Evolutionary conservation across 192 early-diverging fungal genomes (phyloP).

Genomic region (Coemansia sp.): DNA sequence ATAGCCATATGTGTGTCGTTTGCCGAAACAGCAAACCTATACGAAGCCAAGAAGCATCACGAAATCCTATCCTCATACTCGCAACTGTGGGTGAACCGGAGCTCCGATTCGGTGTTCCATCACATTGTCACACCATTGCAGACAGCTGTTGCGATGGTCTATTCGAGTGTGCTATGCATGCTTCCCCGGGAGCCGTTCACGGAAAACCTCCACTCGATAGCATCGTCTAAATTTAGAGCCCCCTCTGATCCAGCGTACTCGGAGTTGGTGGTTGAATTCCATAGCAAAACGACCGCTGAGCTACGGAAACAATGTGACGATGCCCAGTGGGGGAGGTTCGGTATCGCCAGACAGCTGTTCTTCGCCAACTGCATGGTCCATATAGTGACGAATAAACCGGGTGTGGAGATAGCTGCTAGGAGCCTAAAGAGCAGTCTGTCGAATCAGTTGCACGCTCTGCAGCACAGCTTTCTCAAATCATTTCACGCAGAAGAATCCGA

Average conservation of each 20-base stretch:
- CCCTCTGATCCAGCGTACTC: constrained; percentile 5
- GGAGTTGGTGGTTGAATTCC: not conserved
- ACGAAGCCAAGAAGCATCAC: constrained; percentile 6
- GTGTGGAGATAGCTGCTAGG: too few species aligned
- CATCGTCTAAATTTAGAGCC: constrained; percentile 25
- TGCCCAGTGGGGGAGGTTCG: not conserved
- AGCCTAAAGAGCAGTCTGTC: not conserved
- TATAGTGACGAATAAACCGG: constrained; percentile 1
- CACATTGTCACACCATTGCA: not conserved
- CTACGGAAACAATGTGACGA: not conserved
- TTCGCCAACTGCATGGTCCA: constrained; percentile 23
- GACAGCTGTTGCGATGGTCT: constrained; percentile 14
- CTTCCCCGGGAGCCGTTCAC: constrained; percentile 39
- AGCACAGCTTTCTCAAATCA: constrained; percentile 4
- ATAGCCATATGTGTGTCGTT: constrained; percentile 23
- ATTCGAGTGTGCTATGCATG: constrained; percentile 22
- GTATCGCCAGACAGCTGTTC: constrained; percentile 22
- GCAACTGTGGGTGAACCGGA: not conserved
- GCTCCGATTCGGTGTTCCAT: constrained; percentile 10
- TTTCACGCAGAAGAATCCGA: too few species aligned
- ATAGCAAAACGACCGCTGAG: not conserved
- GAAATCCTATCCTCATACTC: not conserved
- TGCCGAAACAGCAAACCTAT: constrained; percentile 20
- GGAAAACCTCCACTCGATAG: constrained; percentile 32
- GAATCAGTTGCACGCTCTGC: constrained; percentile 18